Base-by-base conservation (phyloP, 306 rosid species). In the Cicer bijugum region DNA sequence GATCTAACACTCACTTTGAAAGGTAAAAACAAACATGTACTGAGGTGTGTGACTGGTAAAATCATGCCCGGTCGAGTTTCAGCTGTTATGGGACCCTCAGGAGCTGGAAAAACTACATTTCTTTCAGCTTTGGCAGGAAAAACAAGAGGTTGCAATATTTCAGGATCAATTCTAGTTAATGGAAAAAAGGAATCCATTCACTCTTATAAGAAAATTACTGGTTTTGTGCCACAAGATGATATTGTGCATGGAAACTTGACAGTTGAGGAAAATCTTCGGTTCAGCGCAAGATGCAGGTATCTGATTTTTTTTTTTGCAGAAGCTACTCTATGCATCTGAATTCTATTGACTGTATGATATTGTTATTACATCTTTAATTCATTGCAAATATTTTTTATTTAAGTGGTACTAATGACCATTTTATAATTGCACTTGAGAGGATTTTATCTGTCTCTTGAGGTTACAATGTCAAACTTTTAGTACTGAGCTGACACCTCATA, bases 51-150 rank as follows among this genome's bases (percentile, higher is more conserved):
- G 67, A 82, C 80, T 0, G 97, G 97, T 62, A 88, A 91, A 81
- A 38, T 91, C 67, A 77, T 71, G 80, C 97, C 97, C 3, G 92
- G 97, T 79, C 85, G 94, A 76, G 89, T 91, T 64, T 82, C 97
- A 35, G 97, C 90, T 65, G 97, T 88, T 69, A 91, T 91, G 97
- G 97, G 97, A 78, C 97, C 97, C 80, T 91, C 94, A 2, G 97
- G 97, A 66, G 94, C 92, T 42, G 97, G 97, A 33, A 91, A 91
- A 83, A 91, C 97, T n/a, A 91, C 97, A 40, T 91, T 88, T 83
- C 97, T 91, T 44, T 84, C 94, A 15, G 90, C 97, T 74, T 81
- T 88, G 82, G 84, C 94, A 0, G 97, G 97, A 67, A 91, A 91
- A 75, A 78, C 83, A 69, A 78, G 85, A 69, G 94, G 94, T 28